Conservation (phyloP, 2,329 filamentous ascomycete species). For the Clarireedia homoeocarpa region DNA sequence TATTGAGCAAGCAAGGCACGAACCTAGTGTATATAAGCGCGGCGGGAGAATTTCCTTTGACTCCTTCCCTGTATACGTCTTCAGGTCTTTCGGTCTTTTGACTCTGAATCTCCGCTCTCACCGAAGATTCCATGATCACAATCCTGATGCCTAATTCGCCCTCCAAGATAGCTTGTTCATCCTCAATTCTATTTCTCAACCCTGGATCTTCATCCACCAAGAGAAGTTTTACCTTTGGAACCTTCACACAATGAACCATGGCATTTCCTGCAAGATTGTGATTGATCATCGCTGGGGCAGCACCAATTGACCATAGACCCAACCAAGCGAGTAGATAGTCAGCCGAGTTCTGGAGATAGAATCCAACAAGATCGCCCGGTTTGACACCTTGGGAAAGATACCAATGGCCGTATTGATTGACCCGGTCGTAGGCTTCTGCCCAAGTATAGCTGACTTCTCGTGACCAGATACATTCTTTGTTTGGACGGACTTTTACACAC, state of each 20-base stretch:
- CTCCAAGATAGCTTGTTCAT: constrained; percentile 44
- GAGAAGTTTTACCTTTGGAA: constrained; percentile 48
- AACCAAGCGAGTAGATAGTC: constrained; percentile 62
- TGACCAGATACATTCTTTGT: constrained; percentile 59
- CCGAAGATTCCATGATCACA: constrained; percentile 41
- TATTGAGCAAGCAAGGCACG: constrained; percentile 9
- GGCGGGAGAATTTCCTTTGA: constrained; percentile 47
- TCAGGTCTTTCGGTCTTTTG: constrained; percentile 43
- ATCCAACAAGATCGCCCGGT: constrained; percentile 52
- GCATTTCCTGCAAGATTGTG: constrained; percentile 58
- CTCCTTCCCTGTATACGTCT: constrained; percentile 45
- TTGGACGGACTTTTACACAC: constrained; percentile 41
- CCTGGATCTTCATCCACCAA: constrained; percentile 50
- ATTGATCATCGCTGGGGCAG: constrained; percentile 64
- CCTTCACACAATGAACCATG: constrained; percentile 55
- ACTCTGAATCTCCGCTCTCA: constrained; percentile 39
- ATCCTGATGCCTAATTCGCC: constrained; percentile 43
- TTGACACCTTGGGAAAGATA: constrained; percentile 51
- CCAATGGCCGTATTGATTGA: constrained; percentile 54
- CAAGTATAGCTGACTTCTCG: constrained; percentile 53
- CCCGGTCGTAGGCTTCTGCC: constrained; percentile 45
- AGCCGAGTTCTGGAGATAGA: constrained; percentile 60
- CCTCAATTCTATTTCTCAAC: constrained; percentile 46
- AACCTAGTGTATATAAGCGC: constrained; percentile 63
- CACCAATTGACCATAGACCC: constrained; percentile 56